These are phyloP conservation scores for Solidago caesia DNA, from an alignment of 129 eudicot genomes.

Conservation along the genomic window DNA sequence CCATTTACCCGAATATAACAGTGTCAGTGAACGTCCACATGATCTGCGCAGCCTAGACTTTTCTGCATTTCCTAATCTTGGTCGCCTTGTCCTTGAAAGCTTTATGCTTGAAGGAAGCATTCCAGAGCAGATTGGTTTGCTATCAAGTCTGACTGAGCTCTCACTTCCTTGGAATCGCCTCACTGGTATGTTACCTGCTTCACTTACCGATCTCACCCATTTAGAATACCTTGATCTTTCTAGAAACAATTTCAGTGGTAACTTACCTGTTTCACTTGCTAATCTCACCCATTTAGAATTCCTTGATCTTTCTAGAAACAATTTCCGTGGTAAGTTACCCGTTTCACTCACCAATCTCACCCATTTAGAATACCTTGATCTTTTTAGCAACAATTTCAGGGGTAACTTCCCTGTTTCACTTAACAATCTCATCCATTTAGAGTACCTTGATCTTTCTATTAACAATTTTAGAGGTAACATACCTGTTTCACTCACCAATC, in stretches of 20 bases:
- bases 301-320: slow-evolving; percentile 16
- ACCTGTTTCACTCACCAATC: slow-evolving; percentile 9
- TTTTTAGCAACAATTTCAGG: background rate
- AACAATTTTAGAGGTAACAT: background rate
- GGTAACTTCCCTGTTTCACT: background rate
- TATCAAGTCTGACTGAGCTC: slow-evolving; percentile 3
- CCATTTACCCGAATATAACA: background rate
- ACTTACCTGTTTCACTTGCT: background rate
- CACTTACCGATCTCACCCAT: slow-evolving; percentile 13
- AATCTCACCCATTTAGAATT: slow-evolving; percentile 1
- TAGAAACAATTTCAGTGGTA: background rate
- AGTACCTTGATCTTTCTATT: background rate
- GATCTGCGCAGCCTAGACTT: slow-evolving; percentile 1
- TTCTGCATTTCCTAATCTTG: slow-evolving; percentile 21
- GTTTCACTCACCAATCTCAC: background rate
- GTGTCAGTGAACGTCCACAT: background rate
- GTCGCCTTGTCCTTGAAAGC: background rate
- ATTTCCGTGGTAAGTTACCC: background rate
- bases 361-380: background rate
- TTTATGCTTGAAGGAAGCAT: slow-evolving; percentile 21
- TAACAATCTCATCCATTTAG: slow-evolving; percentile 5
- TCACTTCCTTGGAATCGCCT: background rate
- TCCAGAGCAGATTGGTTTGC: slow-evolving; percentile 13
- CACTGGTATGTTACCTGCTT: slow-evolving; percentile 13
- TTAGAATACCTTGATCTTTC: slow-evolving; percentile 20